Conservation (phyloP, 2,329 filamentous ascomycete genomes). For the Lizonia empirigonia region DNA sequence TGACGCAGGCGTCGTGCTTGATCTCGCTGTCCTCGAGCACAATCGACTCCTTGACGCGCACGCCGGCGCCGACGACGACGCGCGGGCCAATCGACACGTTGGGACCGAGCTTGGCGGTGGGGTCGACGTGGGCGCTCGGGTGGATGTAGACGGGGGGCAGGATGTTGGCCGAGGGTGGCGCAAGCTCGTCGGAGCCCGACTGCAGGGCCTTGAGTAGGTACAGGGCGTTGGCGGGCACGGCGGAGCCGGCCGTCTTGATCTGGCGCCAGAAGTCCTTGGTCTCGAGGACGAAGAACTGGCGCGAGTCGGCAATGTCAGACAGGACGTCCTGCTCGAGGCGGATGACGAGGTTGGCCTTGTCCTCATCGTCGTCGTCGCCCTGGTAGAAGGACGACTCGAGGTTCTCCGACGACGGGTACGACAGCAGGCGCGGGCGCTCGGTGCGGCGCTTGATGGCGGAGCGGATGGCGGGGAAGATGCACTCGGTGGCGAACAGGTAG, state of each 20-base stretch:
- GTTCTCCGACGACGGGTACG: conserved; percentile 96
- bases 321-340: conserved; percentile 97
- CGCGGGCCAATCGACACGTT: conserved; percentile 97
- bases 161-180: conserved; percentile 82
- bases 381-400: conserved; percentile 72
- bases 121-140: conserved; percentile 86
- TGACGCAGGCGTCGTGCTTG: conserved; percentile 93
- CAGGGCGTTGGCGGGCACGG: conserved; percentile 93
- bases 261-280: conserved; percentile 99
- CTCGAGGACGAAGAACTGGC: conserved; percentile 97
- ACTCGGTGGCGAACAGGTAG: conserved; percentile 94
- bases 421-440: conserved; percentile 86
- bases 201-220: conserved; percentile 96
- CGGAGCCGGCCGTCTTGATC: conserved; percentile 98
- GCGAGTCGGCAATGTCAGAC: conserved; percentile 92
- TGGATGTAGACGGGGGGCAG: conserved; percentile 95
- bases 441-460: conserved; percentile 94
- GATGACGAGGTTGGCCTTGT: conserved; percentile 81
- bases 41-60: conserved; percentile 92
- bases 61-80: conserved; percentile 81
- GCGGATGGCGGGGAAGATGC: conserved; percentile 94
- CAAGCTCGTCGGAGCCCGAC: conserved; percentile 78
- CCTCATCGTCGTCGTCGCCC: conserved; percentile 71
- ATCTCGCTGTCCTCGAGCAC: conserved; percentile 94
- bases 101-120: conserved; percentile 93